A percentile compares a stretch with the other conserved stretches of the same genome.
Evolutionary conservation across 805 yeast genomes (phyloP).

Genomic region (Ogataea haglerorum): DNA sequence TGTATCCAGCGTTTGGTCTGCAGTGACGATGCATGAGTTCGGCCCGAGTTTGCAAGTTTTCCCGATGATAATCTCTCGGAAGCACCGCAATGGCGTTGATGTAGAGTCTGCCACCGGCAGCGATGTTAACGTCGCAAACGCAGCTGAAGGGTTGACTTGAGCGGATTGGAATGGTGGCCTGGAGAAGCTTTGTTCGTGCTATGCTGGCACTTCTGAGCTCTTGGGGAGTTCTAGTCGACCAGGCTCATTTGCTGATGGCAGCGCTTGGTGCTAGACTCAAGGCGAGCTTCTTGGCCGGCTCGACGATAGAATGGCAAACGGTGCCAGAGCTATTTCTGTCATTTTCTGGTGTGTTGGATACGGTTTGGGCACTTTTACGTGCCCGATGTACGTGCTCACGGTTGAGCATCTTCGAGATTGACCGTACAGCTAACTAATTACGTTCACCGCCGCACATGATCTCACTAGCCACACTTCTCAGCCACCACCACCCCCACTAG

Average conservation of each 20-base stretch:
- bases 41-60: slow-evolving; percentile 62
- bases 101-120: slow-evolving; percentile 55
- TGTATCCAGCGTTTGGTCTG: slow-evolving; percentile 61
- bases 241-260: slow-evolving; percentile 8
- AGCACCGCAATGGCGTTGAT: slow-evolving; percentile 55
- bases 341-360: slow-evolving; percentile 38
- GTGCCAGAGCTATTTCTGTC: slow-evolving; percentile 48
- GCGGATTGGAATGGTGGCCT: slow-evolving; percentile 20
- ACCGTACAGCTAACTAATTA: too few relatives aligned
- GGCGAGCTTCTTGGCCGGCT: slow-evolving; percentile 32
- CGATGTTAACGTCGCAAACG: slow-evolving; percentile 64
- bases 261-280: slow-evolving; percentile 35
- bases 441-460: too few relatives aligned
- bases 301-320: slow-evolving; percentile 33
- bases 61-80: slow-evolving; percentile 58
- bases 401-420: too few relatives aligned
- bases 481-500: too few relatives aligned
- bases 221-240: slow-evolving; percentile 15
- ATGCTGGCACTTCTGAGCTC: slow-evolving; percentile 37
- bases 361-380: neutral
- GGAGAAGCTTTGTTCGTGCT: slow-evolving; percentile 26
- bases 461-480: too few relatives aligned
- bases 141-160: slow-evolving; percentile 44
- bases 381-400: too few relatives aligned
- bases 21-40: slow-evolving; percentile 54